Evolutionary conservation across 176 grass and related monocot species (phyloP), one percentile per base, ranked within the genome.

Genomic region (Stipa capillata): DNA sequence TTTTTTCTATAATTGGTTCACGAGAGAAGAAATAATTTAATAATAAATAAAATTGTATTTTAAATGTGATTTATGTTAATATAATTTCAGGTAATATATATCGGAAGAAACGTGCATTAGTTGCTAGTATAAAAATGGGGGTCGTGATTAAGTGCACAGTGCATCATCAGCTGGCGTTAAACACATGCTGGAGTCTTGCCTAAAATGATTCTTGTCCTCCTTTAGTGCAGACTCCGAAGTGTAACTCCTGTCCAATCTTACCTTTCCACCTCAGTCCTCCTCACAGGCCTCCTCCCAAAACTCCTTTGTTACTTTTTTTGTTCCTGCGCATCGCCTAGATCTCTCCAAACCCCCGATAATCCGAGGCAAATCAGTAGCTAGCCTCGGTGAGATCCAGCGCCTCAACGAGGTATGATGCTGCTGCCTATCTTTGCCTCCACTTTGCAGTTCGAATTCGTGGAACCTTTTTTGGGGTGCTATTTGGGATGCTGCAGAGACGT

Each of bases 181-280:
- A 14, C 36, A n/a, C n/a, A n/a, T n/a, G 44, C 25, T 59, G 55
- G 4, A 31, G 55, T 59, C 27, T n/a, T 11, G 24, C 41, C 37
- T 0, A n/a, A n/a, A 23, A 42, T 72, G 69, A 15, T 10, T 51
- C 11, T 14, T 36, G 45, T 23, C 47, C 48, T 37, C 44, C 60
- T 40, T 66, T 52, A 28, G n/a, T n/a, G 33, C 61, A 40, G 44
- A 32, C 42, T 48, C 13, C 16, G 61, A 77, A 61, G 59, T 4
- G 29, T 68, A 32, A 33, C 17, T 42, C 25, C n/a, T 40, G 15
- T 55, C 63, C 12, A 5, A 29, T n/a, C 35, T 13, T 23, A 12
- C 33, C 72, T 82, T 87, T 87, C 72, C 78, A 76, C 85, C 72
- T 25, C 60, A 50, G 12, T 31, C 29, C 47, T 53, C 60, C 72